Conservation (phyloP, 1,284 basidiomycete species). For the Lentinula novae-zelandiae region DNA sequence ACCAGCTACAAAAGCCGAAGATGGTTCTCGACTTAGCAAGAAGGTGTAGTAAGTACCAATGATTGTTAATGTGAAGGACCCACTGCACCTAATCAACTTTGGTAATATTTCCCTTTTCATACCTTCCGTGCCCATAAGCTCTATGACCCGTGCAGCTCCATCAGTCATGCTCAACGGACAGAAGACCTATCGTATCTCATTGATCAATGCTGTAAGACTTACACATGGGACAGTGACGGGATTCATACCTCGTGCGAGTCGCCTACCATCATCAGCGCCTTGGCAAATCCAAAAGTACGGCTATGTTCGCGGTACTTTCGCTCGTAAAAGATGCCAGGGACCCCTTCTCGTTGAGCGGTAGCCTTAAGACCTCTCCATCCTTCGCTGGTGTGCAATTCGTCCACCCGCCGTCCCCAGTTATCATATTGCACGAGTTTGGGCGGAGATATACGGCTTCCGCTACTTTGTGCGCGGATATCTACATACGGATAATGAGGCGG, state of each 20-base stretch:
- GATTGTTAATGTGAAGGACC: neutral
- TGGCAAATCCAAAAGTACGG: slow-evolving; percentile 61
- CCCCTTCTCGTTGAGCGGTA: slow-evolving; percentile 65
- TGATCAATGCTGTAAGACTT: neutral
- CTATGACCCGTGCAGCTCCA: slow-evolving; percentile 69
- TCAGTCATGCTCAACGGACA: slow-evolving; percentile 80
- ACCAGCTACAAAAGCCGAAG: slow-evolving; percentile 65
- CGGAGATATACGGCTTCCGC: slow-evolving; percentile 32
- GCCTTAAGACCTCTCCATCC: slow-evolving; percentile 72
- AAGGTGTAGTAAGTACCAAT: neutral
- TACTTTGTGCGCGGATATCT: slow-evolving; percentile 49
- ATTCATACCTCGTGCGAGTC: slow-evolving; percentile 57
- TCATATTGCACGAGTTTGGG: slow-evolving; percentile 63
- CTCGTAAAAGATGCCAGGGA: slow-evolving; percentile 62
- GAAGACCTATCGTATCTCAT: slow-evolving; percentile 41
- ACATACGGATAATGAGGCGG: neutral
- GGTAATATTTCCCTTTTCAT: slow-evolving; percentile 59
- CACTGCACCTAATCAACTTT: slow-evolving; percentile 53
- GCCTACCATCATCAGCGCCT: slow-evolving; percentile 54
- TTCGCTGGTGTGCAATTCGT: slow-evolving; percentile 63
- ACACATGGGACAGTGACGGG: neutral
- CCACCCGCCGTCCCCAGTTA: slow-evolving; percentile 65
- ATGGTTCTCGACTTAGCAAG: slow-evolving; percentile 54
- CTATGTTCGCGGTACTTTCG: slow-evolving; percentile 55
- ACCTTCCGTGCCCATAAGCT: slow-evolving; percentile 55